Evolutionary conservation across 2,329 filamentous ascomycete species (phyloP).

Genomic region (Aureobasidium melanogenum): DNA sequence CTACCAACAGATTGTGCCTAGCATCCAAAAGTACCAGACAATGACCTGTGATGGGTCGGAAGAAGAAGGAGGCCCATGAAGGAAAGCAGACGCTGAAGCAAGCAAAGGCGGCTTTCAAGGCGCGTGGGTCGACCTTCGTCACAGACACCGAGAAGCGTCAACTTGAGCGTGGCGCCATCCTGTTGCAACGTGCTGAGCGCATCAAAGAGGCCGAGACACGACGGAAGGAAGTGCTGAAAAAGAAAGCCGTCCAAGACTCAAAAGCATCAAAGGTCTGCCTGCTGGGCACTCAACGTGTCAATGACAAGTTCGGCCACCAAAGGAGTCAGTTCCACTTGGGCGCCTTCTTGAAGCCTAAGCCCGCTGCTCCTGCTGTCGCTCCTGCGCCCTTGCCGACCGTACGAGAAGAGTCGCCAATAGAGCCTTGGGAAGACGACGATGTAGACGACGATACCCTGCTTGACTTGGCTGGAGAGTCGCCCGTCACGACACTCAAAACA

Average conservation of each 20-base stretch:
- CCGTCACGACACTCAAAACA: background rate
- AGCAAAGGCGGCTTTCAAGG: constrained; percentile 29
- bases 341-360: constrained; percentile 22
- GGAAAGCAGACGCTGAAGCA: constrained; percentile 26
- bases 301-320: constrained; percentile 26
- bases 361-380: background rate
- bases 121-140: constrained; percentile 23
- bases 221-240: constrained; percentile 22
- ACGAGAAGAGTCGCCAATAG: background rate
- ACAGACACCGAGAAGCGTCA: constrained; percentile 25
- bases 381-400: background rate
- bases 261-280: constrained; percentile 14
- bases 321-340: constrained; percentile 29
- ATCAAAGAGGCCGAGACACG: constrained; percentile 25
- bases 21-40: background rate
- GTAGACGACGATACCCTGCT: constrained; percentile 26
- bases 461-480: constrained; percentile 14
- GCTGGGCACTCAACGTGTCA: constrained; percentile 24
- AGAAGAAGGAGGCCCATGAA: constrained; percentile 6
- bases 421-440: constrained; percentile 15
- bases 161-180: constrained; percentile 25
- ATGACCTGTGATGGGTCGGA: constrained; percentile 6
- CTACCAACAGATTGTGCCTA: constrained; percentile 1
- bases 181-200: constrained; percentile 26
- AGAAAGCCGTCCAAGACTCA: constrained; percentile 19